phyloP scores from a whole-genome alignment of 2,329 filamentous ascomycete species.

The Exophiala lecanii-corni region DNA sequence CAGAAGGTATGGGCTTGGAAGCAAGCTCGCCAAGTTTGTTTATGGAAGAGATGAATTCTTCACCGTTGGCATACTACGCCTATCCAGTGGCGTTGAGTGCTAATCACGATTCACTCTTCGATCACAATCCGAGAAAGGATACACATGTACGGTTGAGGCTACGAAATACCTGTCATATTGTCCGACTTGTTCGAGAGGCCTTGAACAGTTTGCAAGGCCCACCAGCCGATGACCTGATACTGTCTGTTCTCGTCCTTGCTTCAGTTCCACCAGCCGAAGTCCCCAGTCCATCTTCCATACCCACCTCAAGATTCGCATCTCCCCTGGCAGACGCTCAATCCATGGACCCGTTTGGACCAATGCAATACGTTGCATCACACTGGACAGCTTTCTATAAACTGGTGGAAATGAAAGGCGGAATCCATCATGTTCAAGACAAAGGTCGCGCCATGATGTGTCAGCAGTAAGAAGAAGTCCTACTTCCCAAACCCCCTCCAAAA shows the following conservation, averaged over 20 bases:
- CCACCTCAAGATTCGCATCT: background rate
- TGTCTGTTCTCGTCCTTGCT: background rate
- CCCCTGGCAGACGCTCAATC: background rate
- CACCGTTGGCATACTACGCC: background rate
- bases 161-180: background rate
- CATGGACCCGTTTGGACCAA: background rate
- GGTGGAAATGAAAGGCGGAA: background rate
- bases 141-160: background rate
- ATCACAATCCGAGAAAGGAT: background rate
- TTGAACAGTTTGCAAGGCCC: background rate
- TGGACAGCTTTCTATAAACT: constrained; percentile 1
- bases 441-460: background rate
- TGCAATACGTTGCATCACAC: background rate
- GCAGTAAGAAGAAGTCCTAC: background rate
- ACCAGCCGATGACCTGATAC: background rate
- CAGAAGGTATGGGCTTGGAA: too few relatives aligned
- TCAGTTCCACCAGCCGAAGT: background rate
- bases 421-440: background rate
- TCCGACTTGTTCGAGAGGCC: background rate
- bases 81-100: background rate
- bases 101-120: background rate
- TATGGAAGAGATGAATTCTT: background rate
- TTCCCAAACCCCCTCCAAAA: too few relatives aligned
- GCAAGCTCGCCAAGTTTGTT: too few relatives aligned
- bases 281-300: background rate